These are phyloP conservation scores for Ramaria sp. DNA, from an alignment of 768 basidiomycete genomes.

Conservation along the genomic window DNA sequence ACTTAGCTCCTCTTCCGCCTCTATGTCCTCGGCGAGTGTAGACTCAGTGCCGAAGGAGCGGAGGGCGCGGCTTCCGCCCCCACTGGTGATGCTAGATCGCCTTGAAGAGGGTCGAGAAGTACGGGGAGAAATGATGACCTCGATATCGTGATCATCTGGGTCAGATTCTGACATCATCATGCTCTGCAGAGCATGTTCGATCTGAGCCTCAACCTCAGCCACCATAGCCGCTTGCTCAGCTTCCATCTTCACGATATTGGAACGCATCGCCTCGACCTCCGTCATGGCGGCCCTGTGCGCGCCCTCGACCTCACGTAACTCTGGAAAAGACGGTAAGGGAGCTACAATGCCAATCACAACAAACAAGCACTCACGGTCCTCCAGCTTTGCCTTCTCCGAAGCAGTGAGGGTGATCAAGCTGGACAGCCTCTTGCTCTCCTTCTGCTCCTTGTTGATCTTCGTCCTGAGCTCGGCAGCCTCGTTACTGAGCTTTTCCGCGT, in stretches of 20 bases:
- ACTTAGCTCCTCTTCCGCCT: constrained; percentile 27
- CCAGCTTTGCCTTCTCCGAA: constrained; percentile 68
- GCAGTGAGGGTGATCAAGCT: constrained; percentile 69
- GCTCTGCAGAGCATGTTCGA: constrained; percentile 82
- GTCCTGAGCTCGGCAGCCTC: constrained; percentile 78
- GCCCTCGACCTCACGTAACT: constrained; percentile 69
- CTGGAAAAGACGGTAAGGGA: constrained; percentile 25
- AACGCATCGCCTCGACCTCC: constrained; percentile 79
- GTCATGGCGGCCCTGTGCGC: constrained; percentile 70
- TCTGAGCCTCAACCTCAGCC: constrained; percentile 88
- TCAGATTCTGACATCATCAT: constrained; percentile 61
- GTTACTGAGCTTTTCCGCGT: constrained; percentile 80
- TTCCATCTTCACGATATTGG: constrained; percentile 82
- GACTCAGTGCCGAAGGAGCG: constrained; percentile 74
- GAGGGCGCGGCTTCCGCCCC: constrained; percentile 33
- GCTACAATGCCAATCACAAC: background rate
- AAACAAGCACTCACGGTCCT: constrained; percentile 48
- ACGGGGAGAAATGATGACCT: constrained; percentile 46
- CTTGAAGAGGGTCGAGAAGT: constrained; percentile 42
- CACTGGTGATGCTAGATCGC: constrained; percentile 47
- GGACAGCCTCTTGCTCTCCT: constrained; percentile 77
- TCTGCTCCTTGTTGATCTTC: constrained; percentile 87
- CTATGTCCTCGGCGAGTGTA: constrained; percentile 51
- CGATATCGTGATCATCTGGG: constrained; percentile 60
- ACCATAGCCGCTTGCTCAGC: constrained; percentile 81